A percentile compares a stretch with the other conserved stretches of the same genome.
Evolutionary conservation across 306 rosid genomes (phyloP).

Genomic region (Vigna nakashimae): DNA sequence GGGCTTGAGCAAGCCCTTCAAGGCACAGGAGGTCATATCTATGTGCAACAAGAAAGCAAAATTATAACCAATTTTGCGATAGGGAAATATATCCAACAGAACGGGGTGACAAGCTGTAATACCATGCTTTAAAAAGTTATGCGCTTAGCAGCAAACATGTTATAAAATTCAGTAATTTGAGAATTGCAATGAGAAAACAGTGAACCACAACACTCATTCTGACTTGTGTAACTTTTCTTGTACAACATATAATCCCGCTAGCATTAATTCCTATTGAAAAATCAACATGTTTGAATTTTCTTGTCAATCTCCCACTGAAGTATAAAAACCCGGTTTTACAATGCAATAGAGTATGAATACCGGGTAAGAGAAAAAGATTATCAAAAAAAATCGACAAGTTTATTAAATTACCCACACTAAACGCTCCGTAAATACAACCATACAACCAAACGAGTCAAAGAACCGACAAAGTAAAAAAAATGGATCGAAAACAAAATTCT

Average conservation of each 20-base stretch:
- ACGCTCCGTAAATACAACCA: neutral
- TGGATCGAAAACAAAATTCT: neutral
- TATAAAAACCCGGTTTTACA: neutral
- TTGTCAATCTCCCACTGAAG: slow-evolving; percentile 2
- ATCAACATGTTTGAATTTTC: neutral
- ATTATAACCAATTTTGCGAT: slow-evolving; percentile 26
- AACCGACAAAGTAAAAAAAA: neutral
- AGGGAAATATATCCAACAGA: neutral
- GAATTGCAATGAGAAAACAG: neutral
- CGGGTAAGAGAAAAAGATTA: neutral
- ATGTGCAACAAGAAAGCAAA: neutral
- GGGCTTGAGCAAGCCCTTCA: slow-evolving; percentile 92
- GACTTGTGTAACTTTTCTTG: slow-evolving; percentile 8
- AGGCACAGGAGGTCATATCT: slow-evolving; percentile 96
- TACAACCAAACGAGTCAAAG: neutral
- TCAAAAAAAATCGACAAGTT: neutral
- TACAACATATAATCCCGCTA: neutral
- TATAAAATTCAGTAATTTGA: neutral
- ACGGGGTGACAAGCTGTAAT: neutral
- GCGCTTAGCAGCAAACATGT: neutral
- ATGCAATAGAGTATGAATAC: neutral
- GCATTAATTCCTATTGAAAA: neutral
- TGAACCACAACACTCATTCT: neutral
- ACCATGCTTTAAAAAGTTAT: neutral
- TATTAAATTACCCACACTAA: neutral